Evolutionary conservation across 176 grass and related monocot species (phyloP), one percentile per base, ranked within the genome.

Genomic region (Tillandsia fasciculata): DNA sequence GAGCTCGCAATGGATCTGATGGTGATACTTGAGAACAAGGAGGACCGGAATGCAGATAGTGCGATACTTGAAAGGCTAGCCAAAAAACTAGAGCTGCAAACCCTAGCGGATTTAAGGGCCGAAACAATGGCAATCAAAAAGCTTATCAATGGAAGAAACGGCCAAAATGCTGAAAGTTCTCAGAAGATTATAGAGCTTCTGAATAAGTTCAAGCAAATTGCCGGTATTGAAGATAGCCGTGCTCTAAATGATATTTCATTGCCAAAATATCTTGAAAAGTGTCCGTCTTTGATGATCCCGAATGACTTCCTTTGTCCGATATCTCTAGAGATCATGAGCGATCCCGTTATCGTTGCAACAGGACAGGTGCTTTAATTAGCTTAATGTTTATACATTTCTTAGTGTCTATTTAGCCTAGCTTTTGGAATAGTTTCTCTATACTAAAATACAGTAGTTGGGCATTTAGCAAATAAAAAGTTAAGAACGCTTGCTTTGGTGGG

Each of bases 71-170:
- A 86, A 69, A 64, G 90, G 71, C 77, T 94, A 11, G 90, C 83
- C 27, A 84, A 81, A 50, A 94, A 83, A 26, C 33, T 94, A 48
- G 86, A 86, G 67, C 70, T 93, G 13, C 81, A 88, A 2, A 78
- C 74, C 51, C 52, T 93, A 1, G 74, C 86, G 0, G 90, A 93
- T 20, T 69, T 93, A 61, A 74, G 86, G 48, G 79, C 90, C 1
- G 90, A 93, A 84, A 86, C 90, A 10, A 83, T 89, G 85, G 90
- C 90, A 20, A 70, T 93, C 18, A 89, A 93, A 73, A 88, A 78
- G 73, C 80, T 88, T 14, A 75, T 81, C 17, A 89, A 81, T 22
- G 90, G 89, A 70, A 63, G 79, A 70, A 80, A 74, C 2, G 83
- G 82, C 9, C 70, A 92, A 47, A 81, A 77, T 12, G 64, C 48